Base-by-base conservation (phyloP, 169 alveolate species). In the Eimeria falciformis region DNA sequence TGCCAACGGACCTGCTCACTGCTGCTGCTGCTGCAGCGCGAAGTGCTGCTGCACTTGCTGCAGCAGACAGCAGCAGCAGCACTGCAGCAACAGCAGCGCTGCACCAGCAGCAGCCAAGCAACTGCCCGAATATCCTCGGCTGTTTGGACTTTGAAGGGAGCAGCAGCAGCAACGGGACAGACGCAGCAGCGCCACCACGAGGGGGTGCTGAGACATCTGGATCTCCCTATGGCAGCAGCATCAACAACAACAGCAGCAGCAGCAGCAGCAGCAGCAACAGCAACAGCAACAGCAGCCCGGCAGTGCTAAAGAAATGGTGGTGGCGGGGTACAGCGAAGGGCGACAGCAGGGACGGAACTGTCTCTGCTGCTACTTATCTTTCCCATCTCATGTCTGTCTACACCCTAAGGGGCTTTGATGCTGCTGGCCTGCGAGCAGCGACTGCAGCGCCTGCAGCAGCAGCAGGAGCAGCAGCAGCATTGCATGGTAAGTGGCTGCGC, bases 21-120 rank as follows among this genome's bases (percentile, higher is more conserved):
- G 89, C 89, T 79, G 89, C 89, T 79, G 89, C 23, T 79, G 89
- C 75, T 55, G 89, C 89, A 21, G 89, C 89, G 27, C 89, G 73
- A 55, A 17, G 71, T 55, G 27, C 89, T 14, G 89, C 89, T 12
- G 37, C 58, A 17, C 55, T 53, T 27, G n/a, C n/a, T n/a, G n/a
- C n/a, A n/a, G n/a, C n/a, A n/a, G n/a, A n/a, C n/a, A n/a, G n/a
- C n/a, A n/a, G n/a, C n/a, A n/a, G n/a, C n/a, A n/a, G n/a, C n/a
- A n/a, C n/a, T 5, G 86, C 86, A n/a, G 55, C 65, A 40, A 27
- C 84, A 75, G 37, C 62, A 40, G 46, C 84, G 25, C 58, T n/a
- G 84, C 65, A 65, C 5, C 68, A 56, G 27, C 43, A 45, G 68
- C 27, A 23, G 68, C 14, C n/a, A n/a, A n/a, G n/a, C n/a, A n/a